Evolutionary conservation across 2,329 filamentous ascomycete species (phyloP).

Genomic region (Fusarium sp.): DNA sequence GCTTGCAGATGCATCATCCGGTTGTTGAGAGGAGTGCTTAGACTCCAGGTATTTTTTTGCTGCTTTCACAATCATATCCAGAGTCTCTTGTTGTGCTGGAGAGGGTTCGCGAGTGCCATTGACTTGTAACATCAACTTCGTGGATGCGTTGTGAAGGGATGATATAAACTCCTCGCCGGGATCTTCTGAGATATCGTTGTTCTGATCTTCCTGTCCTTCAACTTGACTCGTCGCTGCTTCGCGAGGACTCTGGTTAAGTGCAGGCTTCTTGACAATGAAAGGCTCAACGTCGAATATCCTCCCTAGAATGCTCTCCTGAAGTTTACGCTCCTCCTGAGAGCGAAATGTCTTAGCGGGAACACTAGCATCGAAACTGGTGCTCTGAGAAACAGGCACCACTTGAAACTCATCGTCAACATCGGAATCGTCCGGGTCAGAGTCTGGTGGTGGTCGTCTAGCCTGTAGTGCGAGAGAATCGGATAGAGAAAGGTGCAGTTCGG

Average conservation of each 20-base stretch:
- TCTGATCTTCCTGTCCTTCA: constrained; percentile 42
- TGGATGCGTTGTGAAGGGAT: constrained; percentile 58
- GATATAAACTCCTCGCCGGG: constrained; percentile 50
- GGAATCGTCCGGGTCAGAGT: constrained; percentile 62
- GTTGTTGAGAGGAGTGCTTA: constrained; percentile 42
- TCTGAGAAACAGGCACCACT: constrained; percentile 54
- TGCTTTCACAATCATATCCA: constrained; percentile 65
- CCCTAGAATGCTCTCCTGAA: constrained; percentile 66
- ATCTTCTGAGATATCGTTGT: constrained; percentile 38
- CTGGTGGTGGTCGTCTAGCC: constrained; percentile 55
- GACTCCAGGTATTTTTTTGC: constrained; percentile 64
- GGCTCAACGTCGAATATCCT: constrained; percentile 67
- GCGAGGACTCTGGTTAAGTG: constrained; percentile 46
- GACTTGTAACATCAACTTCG: constrained; percentile 59
- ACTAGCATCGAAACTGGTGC: constrained; percentile 54
- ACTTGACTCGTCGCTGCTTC: constrained; percentile 32
- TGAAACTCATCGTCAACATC: constrained; percentile 70
- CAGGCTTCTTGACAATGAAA: constrained; percentile 54
- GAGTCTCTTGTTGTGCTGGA: constrained; percentile 59
- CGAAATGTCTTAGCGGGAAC: constrained; percentile 61
- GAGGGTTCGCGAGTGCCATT: constrained; percentile 55
- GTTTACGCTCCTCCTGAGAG: constrained; percentile 66
- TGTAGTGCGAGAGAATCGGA: constrained; percentile 64
- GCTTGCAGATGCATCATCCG: constrained; percentile 28
- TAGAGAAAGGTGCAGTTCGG: constrained; percentile 69